Percentiles rank a stretch among this genome's conserved stretches.
phyloP scores from a whole-genome alignment of 225 moss, liverwort and hornwort genomes.

The Pseudoscleropodium purum region DNA sequence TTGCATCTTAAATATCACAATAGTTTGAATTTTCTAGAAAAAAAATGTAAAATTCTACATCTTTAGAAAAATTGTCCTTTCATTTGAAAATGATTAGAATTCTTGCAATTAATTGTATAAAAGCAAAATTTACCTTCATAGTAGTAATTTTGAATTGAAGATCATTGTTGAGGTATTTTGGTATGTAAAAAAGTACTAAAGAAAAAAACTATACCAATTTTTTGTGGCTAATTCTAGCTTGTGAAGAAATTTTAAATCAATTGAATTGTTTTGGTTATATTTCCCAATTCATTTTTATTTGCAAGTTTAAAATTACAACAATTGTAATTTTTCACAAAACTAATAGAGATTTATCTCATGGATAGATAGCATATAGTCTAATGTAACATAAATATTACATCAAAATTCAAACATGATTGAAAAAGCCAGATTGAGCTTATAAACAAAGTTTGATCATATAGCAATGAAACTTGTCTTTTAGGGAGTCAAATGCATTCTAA shows the following conservation, averaged over 20 bases:
- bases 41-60: neutral
- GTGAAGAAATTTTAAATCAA: rapidly evolving
- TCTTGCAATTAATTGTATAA: neutral
- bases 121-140: neutral
- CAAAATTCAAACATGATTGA: no score
- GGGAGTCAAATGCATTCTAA: no score
- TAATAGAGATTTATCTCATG: no score
- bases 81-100: neutral
- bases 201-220: neutral
- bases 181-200: neutral
- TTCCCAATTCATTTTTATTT: no score
- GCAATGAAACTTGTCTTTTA: no score
- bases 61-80: neutral
- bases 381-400: no score
- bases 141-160: neutral
- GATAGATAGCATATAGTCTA: no score
- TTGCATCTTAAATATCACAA: neutral
- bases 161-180: neutral
- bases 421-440: no score
- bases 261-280: no score
- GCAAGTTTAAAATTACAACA: no score
- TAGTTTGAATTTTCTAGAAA: neutral
- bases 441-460: no score
- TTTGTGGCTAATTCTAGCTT: neutral
- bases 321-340: no score